Conservation (phyloP, 2,329 filamentous ascomycete species). For the Zasmidium angulare region DNA sequence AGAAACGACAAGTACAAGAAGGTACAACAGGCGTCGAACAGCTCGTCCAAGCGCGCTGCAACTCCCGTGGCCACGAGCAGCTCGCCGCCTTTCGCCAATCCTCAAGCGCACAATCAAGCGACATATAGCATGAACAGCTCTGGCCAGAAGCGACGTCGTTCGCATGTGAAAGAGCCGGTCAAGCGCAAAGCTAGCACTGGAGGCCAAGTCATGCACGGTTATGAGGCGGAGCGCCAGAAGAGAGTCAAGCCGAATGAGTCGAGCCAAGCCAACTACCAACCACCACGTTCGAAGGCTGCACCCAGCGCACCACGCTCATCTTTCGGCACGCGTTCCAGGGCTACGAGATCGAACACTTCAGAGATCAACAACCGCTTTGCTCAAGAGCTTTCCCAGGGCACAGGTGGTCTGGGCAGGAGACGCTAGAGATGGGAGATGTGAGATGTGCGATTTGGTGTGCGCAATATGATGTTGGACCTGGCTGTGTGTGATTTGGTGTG, state of each 20-base stretch:
- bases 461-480: background rate
- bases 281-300: background rate
- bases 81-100: constrained; percentile 27
- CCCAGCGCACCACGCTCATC: background rate
- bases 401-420: background rate
- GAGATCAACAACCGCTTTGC: constrained; percentile 26
- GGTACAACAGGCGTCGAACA: constrained; percentile 27
- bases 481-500: background rate
- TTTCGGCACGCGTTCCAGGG: background rate
- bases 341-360: constrained; percentile 3
- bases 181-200: constrained; percentile 25
- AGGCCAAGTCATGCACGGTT: constrained; percentile 17
- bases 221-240: constrained; percentile 25
- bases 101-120: too few relatives aligned
- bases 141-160: background rate
- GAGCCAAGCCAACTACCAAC: background rate
- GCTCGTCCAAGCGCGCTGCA: constrained; percentile 24
- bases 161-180: background rate
- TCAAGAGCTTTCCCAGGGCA: constrained; percentile 23
- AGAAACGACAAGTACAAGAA: constrained; percentile 20
- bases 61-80: constrained; percentile 17
- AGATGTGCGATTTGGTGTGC: too few relatives aligned
- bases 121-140: too few relatives aligned
- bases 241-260: constrained; percentile 4
- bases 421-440: background rate